Conservation (phyloP, 345 rosid genomes). For the Bruguiera parviflora region DNA sequence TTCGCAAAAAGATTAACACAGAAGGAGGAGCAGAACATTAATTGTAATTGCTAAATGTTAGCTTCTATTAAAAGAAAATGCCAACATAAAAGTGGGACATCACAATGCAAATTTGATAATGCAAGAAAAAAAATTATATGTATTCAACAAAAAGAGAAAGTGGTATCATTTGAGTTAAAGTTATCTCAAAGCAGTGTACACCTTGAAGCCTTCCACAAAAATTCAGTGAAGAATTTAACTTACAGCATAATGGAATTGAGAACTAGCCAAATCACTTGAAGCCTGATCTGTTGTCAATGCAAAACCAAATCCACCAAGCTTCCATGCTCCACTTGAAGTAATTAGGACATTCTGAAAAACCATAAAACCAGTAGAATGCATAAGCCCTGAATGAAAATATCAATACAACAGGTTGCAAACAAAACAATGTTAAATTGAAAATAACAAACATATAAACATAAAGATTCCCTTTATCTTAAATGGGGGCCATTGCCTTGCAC, state of each 20-base stretch:
- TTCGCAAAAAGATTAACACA: too few relatives aligned
- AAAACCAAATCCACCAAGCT: conserved; percentile 96
- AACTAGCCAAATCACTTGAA: conserved; percentile 47
- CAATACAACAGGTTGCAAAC: background rate
- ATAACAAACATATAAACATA: background rate
- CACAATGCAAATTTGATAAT: too few relatives aligned
- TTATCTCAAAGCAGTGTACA: too few relatives aligned
- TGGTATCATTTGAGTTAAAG: too few relatives aligned
- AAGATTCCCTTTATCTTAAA: background rate
- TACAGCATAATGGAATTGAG: conserved; percentile 84
- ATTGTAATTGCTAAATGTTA: too few relatives aligned
- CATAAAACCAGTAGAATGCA: conserved; percentile 7
- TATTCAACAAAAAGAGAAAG: too few relatives aligned
- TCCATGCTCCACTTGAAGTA: conserved; percentile 94
- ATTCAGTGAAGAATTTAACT: conserved; percentile 30
- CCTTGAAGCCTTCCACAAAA: background rate
- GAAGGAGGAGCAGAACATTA: too few relatives aligned
- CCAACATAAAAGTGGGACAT: too few relatives aligned
- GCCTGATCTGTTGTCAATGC: conserved; percentile 64
- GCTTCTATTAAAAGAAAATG: too few relatives aligned
- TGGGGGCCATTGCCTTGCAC: background rate
- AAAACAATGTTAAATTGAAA: conserved; percentile 6
- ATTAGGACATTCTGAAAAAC: conserved; percentile 72
- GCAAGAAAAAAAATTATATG: too few relatives aligned
- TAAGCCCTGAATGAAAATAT: background rate